These are phyloP conservation scores for Allium fistulosum DNA, from an alignment of 106 monocot species.

Conservation along the genomic window DNA sequence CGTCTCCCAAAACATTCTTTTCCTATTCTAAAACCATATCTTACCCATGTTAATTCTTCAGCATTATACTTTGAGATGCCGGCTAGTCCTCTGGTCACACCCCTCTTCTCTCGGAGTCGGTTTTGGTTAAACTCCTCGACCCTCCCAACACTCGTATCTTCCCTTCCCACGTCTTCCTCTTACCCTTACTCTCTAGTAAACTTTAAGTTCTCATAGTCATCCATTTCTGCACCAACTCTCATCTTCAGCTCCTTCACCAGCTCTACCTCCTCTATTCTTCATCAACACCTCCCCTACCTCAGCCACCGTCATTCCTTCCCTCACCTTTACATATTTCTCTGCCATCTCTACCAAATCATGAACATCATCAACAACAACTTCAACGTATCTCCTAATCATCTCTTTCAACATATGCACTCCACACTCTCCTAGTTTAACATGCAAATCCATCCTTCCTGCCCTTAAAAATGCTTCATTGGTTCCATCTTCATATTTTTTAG, in stretches of 20 bases:
- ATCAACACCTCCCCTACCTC: conserved; percentile 81
- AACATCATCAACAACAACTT: background rate
- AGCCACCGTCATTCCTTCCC: conserved; percentile 63
- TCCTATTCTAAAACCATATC: conserved; percentile 39
- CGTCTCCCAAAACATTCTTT: conserved; percentile 52
- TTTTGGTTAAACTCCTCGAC: conserved; percentile 68
- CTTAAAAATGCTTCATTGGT: conserved; percentile 8
- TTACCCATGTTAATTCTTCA: conserved; percentile 38
- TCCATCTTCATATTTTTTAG: conserved; percentile 12
- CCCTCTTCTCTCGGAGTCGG: conserved; percentile 66
- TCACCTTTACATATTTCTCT: conserved; percentile 35
- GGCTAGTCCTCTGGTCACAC: conserved; percentile 28
- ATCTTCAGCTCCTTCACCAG: conserved; percentile 51
- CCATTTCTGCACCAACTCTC: conserved; percentile 41
- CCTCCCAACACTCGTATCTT: conserved; percentile 53
- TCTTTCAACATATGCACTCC: conserved; percentile 37
- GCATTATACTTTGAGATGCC: conserved; percentile 43
- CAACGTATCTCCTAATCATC: conserved; percentile 50
- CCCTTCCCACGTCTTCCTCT: too few relatives aligned
- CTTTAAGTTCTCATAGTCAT: conserved; percentile 3
- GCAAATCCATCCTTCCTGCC: conserved; percentile 19
- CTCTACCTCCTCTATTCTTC: conserved; percentile 40
- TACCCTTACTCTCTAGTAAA: conserved; percentile 17
- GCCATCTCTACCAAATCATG: conserved; percentile 36
- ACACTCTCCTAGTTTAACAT: conserved; percentile 12